Evolutionary conservation across 129 eudicot species (phyloP).

Genomic region (sunflower (Helianthus annuus)): DNA sequence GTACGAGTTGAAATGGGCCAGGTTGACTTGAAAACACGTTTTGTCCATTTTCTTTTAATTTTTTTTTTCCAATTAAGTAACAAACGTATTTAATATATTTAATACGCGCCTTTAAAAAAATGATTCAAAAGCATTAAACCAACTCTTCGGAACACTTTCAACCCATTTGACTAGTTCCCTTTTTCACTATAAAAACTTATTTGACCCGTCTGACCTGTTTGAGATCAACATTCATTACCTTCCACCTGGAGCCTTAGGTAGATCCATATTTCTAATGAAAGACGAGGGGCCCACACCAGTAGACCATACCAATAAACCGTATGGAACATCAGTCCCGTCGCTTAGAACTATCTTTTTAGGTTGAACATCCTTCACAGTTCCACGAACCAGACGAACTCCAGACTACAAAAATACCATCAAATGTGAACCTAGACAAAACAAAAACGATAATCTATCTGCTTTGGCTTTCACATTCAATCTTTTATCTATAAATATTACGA

Average conservation of each 20-base stretch:
- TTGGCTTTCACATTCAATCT: not conserved
- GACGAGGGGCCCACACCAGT: conserved; percentile 99
- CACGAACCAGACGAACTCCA: conserved; percentile 92
- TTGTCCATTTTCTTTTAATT: not conserved
- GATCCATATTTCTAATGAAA: conserved; percentile 56
- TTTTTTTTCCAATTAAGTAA: not conserved
- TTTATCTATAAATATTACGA: not conserved
- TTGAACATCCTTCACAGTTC: conserved; percentile 90
- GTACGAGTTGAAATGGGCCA: not conserved
- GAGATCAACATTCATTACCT: conserved; percentile 42
- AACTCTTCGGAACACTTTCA: not conserved
- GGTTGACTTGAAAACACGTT: not conserved
- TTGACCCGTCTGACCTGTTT: not conserved
- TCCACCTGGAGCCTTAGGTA: conserved; percentile 93
- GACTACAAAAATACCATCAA: conserved; percentile 46
- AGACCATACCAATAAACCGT: conserved; percentile 93
- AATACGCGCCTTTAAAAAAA: not conserved
- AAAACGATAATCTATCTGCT: not conserved
- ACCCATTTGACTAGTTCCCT: conserved; percentile 1
- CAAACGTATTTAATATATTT: not conserved
- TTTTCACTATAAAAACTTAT: not conserved
- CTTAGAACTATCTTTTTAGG: conserved; percentile 67
- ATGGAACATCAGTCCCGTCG: conserved; percentile 88
- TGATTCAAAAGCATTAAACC: not conserved
- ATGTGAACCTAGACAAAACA: not conserved